A percentile compares a stretch with the other conserved stretches of the same genome.
These are phyloP conservation scores for Podila verticillata DNA, from an alignment of 192 early-diverging fungal species.

Conservation along the genomic window DNA sequence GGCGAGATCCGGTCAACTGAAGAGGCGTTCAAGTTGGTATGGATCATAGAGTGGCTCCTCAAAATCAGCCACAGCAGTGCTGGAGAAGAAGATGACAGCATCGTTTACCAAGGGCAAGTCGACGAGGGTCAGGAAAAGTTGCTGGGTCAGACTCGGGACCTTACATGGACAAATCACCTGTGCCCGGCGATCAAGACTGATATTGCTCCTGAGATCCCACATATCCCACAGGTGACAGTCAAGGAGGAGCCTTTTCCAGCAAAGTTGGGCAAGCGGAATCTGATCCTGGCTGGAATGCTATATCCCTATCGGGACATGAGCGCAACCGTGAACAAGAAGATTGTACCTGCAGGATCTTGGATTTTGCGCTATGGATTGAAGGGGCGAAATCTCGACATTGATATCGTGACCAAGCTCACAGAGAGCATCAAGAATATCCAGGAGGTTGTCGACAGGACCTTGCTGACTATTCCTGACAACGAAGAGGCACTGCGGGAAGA, in stretches of 20 bases:
- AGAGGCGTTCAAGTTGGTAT: constrained; percentile 47
- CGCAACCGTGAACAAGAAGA: constrained; percentile 55
- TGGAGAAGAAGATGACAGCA: neutral
- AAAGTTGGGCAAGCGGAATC: constrained; percentile 44
- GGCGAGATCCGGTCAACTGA: constrained; percentile 29
- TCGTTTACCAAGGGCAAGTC: constrained; percentile 24
- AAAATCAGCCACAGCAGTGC: constrained; percentile 24
- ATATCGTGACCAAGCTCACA: constrained; percentile 49
- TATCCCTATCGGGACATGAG: constrained; percentile 62
- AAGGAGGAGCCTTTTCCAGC: constrained; percentile 42
- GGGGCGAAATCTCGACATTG: constrained; percentile 56
- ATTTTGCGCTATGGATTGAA: constrained; percentile 73
- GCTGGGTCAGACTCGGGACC: constrained; percentile 10
- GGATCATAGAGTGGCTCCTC: constrained; percentile 57
- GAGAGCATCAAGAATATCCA: constrained; percentile 20
- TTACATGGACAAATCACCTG: constrained; percentile 18
- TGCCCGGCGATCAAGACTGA: constrained; percentile 18
- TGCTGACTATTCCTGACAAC: neutral
- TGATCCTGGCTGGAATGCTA: constrained; percentile 67
- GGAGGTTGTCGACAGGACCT: neutral
- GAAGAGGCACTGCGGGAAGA: constrained; percentile 34
- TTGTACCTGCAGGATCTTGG: constrained; percentile 52
- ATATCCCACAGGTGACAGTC: constrained; percentile 21
- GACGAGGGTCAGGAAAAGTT: constrained; percentile 34
- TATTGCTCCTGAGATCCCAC: constrained; percentile 10